Base-by-base conservation (phyloP, 768 basidiomycete species). In the Suillus tomentosus region DNA sequence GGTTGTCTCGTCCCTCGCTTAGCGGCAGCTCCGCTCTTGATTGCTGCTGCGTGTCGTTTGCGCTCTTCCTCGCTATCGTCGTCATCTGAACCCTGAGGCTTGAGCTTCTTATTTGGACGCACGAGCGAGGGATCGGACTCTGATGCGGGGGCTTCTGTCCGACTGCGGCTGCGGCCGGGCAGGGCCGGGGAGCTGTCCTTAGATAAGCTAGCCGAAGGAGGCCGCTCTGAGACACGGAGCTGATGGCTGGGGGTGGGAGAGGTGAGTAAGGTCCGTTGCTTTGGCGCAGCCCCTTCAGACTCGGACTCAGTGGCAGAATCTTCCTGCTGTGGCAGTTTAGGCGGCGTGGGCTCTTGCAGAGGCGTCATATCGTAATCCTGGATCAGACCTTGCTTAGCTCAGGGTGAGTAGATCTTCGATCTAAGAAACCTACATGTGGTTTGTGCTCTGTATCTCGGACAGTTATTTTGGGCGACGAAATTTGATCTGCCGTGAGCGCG, bases 1-100 rank as follows among this genome's bases (percentile, higher is more conserved):
- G 91, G 91, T 68, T 93, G 91, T 69, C 86, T 84, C 51, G 86
- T 80, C 47, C 87, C 87, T 61, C 86, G 79, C 65, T 80, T 79
- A 57, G 74, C 69, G 50, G 73, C 71, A 56, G 71, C 67, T 51
- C 80, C 81, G 64, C 74, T 75, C 65, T 77, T 84, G 61, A 79
- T 73, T 68, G 77, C 78, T 56, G 80, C 75, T 27, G 79, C 73
- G 39, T 75, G 75, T 59, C 73, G 79, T 72, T 79, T 83, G 40
- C 79, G 79, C 43, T 83, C 85, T 24, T 77, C 79, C 66, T 87
- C 87, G 69, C 87, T 89, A 69, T 88, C 87, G 58, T 84, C 83
- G 62, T 86, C 85, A 64, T 81, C 82, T 19, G 80, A 80, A 24
- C 78, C 72, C 48, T 66, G 67, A 42, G 64, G 68, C 67, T 82